Evolutionary conservation across 2,329 filamentous ascomycete species (phyloP), one percentile per base, ranked within the genome.

Genomic region (Thielaviopsis populi): DNA sequence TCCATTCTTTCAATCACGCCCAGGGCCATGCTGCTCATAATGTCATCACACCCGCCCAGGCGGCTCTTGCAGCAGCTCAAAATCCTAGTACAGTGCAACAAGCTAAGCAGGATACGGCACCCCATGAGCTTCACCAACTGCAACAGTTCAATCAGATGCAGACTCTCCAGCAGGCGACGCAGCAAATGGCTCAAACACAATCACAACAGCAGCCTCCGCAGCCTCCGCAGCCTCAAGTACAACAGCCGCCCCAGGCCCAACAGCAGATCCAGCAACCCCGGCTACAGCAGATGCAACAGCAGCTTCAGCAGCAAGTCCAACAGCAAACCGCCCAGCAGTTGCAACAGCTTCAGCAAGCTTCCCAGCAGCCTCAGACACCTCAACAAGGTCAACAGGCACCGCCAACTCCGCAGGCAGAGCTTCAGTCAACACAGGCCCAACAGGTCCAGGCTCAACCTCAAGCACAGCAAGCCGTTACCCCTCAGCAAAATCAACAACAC

Each of bases 1-100:
- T 42, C 69, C 72, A 54, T 73, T 73, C 7, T 70, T 72, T 19
- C 71, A 72, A 64, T 70, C 73, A 37, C 70, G 42, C 40, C 2
- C 61, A 63, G 33, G 70, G 42, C 69, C 68, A 64, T 54, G 69
- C 71, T 33, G 71, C 71, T 6, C 68, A 70, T 54, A 67, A 68
- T n/a, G 13, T 65, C 50, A 56, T 67, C 62, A 59, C 66, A 42
- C 59, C 66, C 24, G 64, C 67, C 58, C 65, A 66, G 46, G 65
- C 67, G 17, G 66, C 66, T 13, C 62, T 67, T 15, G 65, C 65
- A 27, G 59, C 59, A 15, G 24, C 42, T 46, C 62, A 48, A 63
- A 56, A 22, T 19, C 19, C 61, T 15, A 48, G 41, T 5, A 15
- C 11, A 33, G 10, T 42, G n/a, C 48, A 37, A 13, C 27, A 60